These are phyloP conservation scores for Turritis glabra DNA, from an alignment of 345 rosid genomes.

Conservation along the genomic window DNA sequence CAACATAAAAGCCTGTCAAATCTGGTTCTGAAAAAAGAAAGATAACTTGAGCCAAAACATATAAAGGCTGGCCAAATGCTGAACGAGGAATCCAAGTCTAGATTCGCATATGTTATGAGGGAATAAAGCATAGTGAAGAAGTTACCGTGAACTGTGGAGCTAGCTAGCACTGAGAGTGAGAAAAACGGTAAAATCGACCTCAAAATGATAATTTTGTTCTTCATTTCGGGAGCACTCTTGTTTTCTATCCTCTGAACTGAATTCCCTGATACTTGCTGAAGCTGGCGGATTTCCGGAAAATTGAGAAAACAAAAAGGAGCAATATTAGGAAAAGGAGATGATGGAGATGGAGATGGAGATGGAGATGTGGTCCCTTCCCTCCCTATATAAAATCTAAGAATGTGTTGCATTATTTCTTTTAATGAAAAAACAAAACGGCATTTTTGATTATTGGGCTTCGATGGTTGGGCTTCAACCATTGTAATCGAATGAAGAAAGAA, in stretches of 20 bases:
- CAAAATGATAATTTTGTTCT: slow-evolving; percentile 12
- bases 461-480: background rate
- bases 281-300: background rate
- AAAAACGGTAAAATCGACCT: slow-evolving; percentile 41
- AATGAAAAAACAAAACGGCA: background rate
- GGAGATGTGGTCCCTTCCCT: too few relatives aligned
- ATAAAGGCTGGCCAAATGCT: background rate
- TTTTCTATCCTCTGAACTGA: background rate
- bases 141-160: slow-evolving; percentile 60
- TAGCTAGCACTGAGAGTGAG: slow-evolving; percentile 47
- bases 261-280: background rate
- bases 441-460: slow-evolving; percentile 19
- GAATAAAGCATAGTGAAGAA: background rate
- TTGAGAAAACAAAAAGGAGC: too few relatives aligned
- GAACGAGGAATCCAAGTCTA: slow-evolving; percentile 10
- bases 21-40: background rate
- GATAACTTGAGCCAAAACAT: background rate
- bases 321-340: background rate
- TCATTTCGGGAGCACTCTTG: slow-evolving; percentile 5
- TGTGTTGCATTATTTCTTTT: too few relatives aligned
- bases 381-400: too few relatives aligned
- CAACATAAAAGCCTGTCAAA: background rate
- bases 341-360: background rate
- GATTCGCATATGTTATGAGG: slow-evolving; percentile 18
- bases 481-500: background rate